phyloP scores from a whole-genome alignment of 2,329 filamentous ascomycete species.

The Podosphaera fusca region DNA sequence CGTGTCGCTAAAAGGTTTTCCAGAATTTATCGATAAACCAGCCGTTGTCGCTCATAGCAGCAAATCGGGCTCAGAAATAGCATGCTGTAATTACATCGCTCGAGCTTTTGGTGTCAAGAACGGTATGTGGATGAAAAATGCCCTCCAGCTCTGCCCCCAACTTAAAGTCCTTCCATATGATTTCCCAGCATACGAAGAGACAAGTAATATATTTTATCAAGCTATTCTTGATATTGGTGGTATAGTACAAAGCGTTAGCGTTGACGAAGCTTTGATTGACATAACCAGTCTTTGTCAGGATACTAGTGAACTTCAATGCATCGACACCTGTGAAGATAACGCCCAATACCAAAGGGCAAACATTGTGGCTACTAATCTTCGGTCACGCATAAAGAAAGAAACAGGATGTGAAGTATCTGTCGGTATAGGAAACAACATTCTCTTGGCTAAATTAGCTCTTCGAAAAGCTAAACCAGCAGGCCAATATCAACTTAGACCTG shows the following conservation, averaged over 20 bases:
- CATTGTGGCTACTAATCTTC: conserved; percentile 41
- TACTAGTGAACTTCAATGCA: conserved; percentile 23
- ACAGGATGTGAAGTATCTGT: conserved; percentile 80
- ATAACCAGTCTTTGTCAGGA: conserved; percentile 51
- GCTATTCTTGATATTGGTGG: conserved; percentile 60
- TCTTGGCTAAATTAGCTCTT: conserved; percentile 76
- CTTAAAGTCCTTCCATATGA: conserved; percentile 87
- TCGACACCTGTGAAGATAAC: conserved; percentile 15
- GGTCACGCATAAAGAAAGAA: conserved; percentile 44
- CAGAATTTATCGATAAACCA: conserved; percentile 56
- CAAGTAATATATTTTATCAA: conserved; percentile 71
- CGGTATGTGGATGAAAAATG: conserved; percentile 98
- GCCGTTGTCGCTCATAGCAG: conserved; percentile 72
- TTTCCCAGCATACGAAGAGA: conserved; percentile 82
- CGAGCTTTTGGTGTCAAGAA: conserved; percentile 75
- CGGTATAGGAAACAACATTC: conserved; percentile 74
- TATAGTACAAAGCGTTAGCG: conserved; percentile 81
- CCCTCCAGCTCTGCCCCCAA: conserved; percentile 59
- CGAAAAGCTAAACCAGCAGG: conserved; percentile 86
- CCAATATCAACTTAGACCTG: conserved; percentile 68
- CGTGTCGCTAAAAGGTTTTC: conserved; percentile 59
- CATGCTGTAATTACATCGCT: conserved; percentile 89
- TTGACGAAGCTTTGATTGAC: conserved; percentile 85
- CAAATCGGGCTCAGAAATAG: conserved; percentile 78
- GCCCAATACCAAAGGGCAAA: conserved; percentile 44